phyloP scores from a whole-genome alignment of 2,329 filamentous ascomycete genomes.

The Lecanicillium sp. region DNA sequence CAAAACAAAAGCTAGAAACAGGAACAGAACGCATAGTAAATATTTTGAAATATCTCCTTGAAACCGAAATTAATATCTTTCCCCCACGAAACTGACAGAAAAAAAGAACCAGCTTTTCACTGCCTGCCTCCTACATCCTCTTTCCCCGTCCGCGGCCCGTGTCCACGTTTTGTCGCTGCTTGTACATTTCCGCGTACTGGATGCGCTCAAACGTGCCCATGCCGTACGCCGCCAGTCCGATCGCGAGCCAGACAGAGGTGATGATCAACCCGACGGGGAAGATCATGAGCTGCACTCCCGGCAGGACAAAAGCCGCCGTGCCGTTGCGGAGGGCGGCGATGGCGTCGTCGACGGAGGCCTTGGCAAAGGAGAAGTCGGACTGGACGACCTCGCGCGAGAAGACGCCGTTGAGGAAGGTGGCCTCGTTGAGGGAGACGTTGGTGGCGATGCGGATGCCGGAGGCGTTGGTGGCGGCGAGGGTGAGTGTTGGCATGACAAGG shows the following conservation, averaged over 20 bases:
- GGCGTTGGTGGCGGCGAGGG: constrained; percentile 52
- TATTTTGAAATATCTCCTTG: too few species aligned
- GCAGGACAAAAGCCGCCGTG: constrained; percentile 60
- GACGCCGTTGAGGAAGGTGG: constrained; percentile 64
- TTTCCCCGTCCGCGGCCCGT: background rate
- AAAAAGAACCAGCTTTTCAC: too few species aligned
- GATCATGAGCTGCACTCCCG: constrained; percentile 61
- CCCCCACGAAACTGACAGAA: too few species aligned
- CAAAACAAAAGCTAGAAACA: too few species aligned
- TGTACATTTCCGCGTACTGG: constrained; percentile 58
- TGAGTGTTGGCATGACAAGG: constrained; percentile 62
- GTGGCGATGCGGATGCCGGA: constrained; percentile 50
- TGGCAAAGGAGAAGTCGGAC: constrained; percentile 44
- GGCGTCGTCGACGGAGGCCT: constrained; percentile 43
- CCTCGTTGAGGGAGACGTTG: constrained; percentile 63
- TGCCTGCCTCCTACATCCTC: too few species aligned
- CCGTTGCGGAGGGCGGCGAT: constrained; percentile 41
- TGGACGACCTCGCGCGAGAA: constrained; percentile 55
- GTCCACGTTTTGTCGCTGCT: constrained; percentile 28
- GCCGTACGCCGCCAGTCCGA: constrained; percentile 53
- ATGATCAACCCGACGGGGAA: constrained; percentile 66
- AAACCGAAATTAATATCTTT: too few species aligned
- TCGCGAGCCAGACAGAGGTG: constrained; percentile 53
- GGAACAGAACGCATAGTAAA: too few species aligned
- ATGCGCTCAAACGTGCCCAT: constrained; percentile 62